Percentiles rank a stretch among this genome's conserved stretches.
phyloP scores from a whole-genome alignment of 78 protist genomes.

The slime mould (Dictyostelium discoideum) region DNA sequence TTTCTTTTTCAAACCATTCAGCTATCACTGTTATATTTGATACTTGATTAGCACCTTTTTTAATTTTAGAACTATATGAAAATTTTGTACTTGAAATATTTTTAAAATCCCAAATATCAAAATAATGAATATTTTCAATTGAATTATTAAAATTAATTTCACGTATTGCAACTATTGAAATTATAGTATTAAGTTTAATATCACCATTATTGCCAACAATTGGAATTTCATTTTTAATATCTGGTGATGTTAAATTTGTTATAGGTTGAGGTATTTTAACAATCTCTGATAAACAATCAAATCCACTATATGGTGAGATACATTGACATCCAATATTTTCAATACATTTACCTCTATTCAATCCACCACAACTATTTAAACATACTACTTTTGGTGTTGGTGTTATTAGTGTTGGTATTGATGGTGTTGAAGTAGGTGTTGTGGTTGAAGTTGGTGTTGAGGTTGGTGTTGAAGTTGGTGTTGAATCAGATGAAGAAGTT shows the following conservation, averaged over 20 bases:
- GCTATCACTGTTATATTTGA: neutral
- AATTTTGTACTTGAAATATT: neutral
- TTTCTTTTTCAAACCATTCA: constrained; percentile 6
- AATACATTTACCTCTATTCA: neutral
- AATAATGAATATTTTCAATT: neutral
- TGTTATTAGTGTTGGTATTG: neutral
- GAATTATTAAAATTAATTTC: neutral
- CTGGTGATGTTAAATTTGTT: neutral
- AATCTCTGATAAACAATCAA: neutral
- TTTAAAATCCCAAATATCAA: neutral
- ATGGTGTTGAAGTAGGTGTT: neutral
- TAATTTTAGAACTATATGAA: neutral
- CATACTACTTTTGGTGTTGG: neutral
- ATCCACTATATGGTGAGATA: constrained; percentile 2
- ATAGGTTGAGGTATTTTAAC: neutral
- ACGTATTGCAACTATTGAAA: neutral
- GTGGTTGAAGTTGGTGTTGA: neutral
- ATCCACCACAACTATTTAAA: constrained; percentile 17
- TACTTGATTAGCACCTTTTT: too few species aligned
- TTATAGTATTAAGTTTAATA: neutral
- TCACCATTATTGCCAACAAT: neutral
- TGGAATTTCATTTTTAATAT: neutral
- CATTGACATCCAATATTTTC: constrained; percentile 13
- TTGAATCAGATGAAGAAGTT: neutral
- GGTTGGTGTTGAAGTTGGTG: neutral